A percentile compares a stretch with the other conserved stretches of the same genome.
Conservation (phyloP, 257 asterid species). For the Eucommia ulmoides region DNA sequence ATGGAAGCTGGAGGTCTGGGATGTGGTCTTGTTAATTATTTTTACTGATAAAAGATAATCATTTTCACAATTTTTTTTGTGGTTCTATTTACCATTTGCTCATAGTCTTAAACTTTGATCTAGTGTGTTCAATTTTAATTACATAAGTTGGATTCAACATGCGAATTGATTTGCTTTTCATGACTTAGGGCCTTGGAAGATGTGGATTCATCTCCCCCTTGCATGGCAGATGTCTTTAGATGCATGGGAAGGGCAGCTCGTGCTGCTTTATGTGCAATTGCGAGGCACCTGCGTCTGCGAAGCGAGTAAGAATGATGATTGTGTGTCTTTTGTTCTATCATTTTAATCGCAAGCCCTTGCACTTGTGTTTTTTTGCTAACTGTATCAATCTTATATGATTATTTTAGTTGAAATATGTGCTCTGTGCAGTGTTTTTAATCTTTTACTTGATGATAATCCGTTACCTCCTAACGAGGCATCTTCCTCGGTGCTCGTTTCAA, state of each 20-base stretch:
- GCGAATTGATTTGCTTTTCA: slow-evolving; percentile 7
- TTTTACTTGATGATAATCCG: slow-evolving; percentile 90
- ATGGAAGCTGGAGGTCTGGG: no score
- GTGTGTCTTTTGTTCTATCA: neutral
- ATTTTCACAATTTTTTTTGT: no score
- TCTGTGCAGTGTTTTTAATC: slow-evolving; percentile 64
- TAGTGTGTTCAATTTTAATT: no score
- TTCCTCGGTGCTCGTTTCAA: slow-evolving; percentile 72
- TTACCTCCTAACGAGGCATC: slow-evolving; percentile 78
- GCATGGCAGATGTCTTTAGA: slow-evolving; percentile 85
- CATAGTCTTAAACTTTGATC: no score
- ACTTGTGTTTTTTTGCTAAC: no score
- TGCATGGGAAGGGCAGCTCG: slow-evolving; percentile 97
- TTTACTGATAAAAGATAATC: no score
- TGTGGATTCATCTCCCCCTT: slow-evolving; percentile 82
- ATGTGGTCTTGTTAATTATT: no score
- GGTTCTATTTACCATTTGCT: no score
- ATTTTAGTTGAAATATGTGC: slow-evolving; percentile 12
- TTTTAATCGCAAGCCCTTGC: no score
- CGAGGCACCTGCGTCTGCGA: slow-evolving; percentile 87
- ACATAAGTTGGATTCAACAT: no score
- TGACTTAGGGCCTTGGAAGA: slow-evolving; percentile 66
- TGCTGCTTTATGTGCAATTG: slow-evolving; percentile 69
- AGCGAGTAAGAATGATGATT: slow-evolving; percentile 55
- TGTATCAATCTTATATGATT: no score